Conservation (phyloP, 2,329 filamentous ascomycete species). For the Scleromitrula shiraiana region DNA sequence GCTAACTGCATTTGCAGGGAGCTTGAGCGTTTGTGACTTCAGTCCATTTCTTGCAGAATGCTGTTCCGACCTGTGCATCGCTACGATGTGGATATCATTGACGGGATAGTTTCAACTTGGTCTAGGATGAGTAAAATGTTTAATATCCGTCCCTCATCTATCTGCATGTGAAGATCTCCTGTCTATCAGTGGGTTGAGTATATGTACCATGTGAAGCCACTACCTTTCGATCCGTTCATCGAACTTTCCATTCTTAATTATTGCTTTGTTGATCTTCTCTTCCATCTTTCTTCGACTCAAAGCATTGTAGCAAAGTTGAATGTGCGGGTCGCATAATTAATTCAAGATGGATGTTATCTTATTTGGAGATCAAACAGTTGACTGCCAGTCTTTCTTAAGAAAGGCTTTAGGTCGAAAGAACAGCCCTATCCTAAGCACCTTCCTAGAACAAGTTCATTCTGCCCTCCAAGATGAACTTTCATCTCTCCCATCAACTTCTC, state of each 20-base stretch:
- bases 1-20: not conserved
- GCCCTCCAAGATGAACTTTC: constrained; percentile 53
- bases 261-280: not conserved
- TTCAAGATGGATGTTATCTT: constrained; percentile 21
- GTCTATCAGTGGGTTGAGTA: not conserved
- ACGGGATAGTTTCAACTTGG: not conserved
- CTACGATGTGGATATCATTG: constrained; percentile 1
- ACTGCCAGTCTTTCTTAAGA: constrained; percentile 16
- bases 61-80: not conserved
- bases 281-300: not conserved
- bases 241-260: not conserved
- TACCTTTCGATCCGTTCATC: too few species aligned
- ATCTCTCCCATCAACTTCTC: constrained; percentile 45
- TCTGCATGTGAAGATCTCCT: constrained; percentile 2
- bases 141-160: not conserved
- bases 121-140: not conserved
- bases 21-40: constrained; percentile 3
- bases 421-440: constrained; percentile 29
- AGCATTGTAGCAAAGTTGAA: not conserved
- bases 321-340: constrained; percentile 6
- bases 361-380: constrained; percentile 18
- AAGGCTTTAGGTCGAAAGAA: constrained; percentile 17
- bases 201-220: constrained; percentile 2
- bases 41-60: too few species aligned
- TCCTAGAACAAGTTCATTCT: constrained; percentile 49